Percentiles rank a stretch among this genome's conserved stretches.
Conservation (phyloP, 106 monocot species). For the Dactylorhiza incarnata region DNA sequence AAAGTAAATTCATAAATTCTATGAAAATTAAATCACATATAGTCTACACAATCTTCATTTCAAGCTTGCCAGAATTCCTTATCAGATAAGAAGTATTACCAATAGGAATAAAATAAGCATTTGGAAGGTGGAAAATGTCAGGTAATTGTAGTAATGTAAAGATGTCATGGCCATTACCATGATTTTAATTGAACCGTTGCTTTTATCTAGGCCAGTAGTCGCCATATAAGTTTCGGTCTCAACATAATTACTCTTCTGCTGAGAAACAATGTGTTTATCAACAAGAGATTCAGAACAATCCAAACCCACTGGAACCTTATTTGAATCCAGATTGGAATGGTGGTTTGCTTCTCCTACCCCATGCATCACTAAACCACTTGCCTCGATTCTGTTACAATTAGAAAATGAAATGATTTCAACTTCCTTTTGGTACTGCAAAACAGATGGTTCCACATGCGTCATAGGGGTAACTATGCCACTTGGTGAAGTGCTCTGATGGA, state of each 20-base stretch:
- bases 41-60: background rate
- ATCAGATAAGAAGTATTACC: conserved; percentile 1
- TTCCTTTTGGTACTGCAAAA: conserved; percentile 11
- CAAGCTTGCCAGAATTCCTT: background rate
- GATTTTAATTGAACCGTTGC: conserved; percentile 8
- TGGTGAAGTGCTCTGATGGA: background rate
- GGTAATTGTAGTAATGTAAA: background rate
- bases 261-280: conserved; percentile 21
- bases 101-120: conserved; percentile 1
- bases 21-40: background rate
- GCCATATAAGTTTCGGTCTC: conserved; percentile 1
- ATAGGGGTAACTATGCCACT: conserved; percentile 9
- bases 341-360: background rate
- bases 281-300: conserved; percentile 17
- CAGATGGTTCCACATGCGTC: conserved; percentile 3
- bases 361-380: background rate
- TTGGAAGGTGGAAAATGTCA: background rate
- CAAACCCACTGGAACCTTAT: conserved; percentile 7
- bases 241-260: conserved; percentile 14
- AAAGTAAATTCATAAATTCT: background rate
- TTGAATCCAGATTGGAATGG: background rate
- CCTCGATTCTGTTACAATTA: background rate
- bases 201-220: background rate
- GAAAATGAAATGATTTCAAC: background rate
- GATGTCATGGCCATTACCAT: conserved; percentile 14